Evolutionary conservation across 75 land plant species (phyloP), one percentile per base, ranked within the genome.

Genomic region (Selaginella tamariscina): DNA sequence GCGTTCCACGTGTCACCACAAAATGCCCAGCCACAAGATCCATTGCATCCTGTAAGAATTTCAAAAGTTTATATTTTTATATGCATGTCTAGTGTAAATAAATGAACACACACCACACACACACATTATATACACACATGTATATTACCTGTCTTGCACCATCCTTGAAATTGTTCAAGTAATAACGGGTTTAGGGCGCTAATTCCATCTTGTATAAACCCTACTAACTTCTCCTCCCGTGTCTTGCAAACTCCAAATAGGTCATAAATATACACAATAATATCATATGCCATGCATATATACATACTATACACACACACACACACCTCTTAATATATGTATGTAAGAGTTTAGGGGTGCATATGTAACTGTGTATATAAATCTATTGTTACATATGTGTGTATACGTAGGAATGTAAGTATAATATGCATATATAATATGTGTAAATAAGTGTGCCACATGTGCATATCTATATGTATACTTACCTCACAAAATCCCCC

Each of bases 1-100:
- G 86, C 30, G 27, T 64, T 56, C 70, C 74, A 59, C 80, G 83
- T 65, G 59, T 83, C 54, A 85, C 79, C 68, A 29, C 75, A 74
- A 85, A 95, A 56, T 77, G 92, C 24, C 99, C 99, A 71, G 87
- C 85, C 20, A 92, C 74, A 55, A 95, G 87, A 74, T 95, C 99
- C 44, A 90, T 75, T 56, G 97, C 96, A 78, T 95, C 99, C 99
- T 90, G 70, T 5, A 23, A 59, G 62, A 21, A 59, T 20, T 11
- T 11, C 11, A 49, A 49, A n/a, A n/a, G n/a, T n/a, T n/a, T n/a
- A n/a, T n/a, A n/a, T n/a, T n/a, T n/a, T n/a, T n/a, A n/a, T n/a
- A 49, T 49, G 20, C 20, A 49, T 11, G 54, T 11, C 20, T 49
- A 49, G 11, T 49, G 54, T 49, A 49, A 11, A 49, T 49, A 49